Percentiles rank a stretch among this genome's conserved stretches.
Evolutionary conservation across 2,329 filamentous ascomycete species (phyloP).

Genomic region (Purpureocillium takamizusanense): DNA sequence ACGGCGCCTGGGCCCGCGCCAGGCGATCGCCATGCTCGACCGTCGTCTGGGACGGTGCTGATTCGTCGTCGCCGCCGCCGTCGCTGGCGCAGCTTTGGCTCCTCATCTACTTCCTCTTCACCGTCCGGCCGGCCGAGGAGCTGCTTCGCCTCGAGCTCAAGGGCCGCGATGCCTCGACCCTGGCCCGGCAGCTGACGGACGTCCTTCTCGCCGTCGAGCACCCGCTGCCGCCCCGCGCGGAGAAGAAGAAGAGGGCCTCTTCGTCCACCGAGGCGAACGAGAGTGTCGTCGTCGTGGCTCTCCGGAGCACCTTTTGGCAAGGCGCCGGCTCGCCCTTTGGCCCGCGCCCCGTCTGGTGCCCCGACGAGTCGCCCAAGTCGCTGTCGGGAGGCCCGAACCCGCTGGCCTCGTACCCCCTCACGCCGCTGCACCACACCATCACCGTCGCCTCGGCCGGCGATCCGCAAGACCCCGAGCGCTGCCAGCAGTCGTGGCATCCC

Average conservation of each 20-base stretch:
- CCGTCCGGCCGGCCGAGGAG: conserved; percentile 37
- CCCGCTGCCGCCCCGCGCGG: conserved; percentile 30
- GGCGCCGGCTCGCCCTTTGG: conserved; percentile 61
- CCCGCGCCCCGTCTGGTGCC: conserved; percentile 52
- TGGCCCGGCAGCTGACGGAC: conserved; percentile 31
- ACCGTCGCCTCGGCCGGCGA: conserved; percentile 28
- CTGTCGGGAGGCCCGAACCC: conserved; percentile 21
- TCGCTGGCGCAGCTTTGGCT: conserved; percentile 44
- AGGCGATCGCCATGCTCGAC: conserved; percentile 39
- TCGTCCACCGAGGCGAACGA: conserved; percentile 14
- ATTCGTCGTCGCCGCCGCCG: conserved; percentile 33
- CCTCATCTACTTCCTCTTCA: conserved; percentile 42
- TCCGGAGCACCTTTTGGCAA: conserved; percentile 58
- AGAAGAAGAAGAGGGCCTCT: conserved; percentile 17
- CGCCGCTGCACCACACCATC: conserved; percentile 37
- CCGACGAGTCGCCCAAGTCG: conserved; percentile 30
- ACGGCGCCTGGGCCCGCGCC: conserved; percentile 48
- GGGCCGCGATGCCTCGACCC: conserved; percentile 24
- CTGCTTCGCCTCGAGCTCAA: conserved; percentile 36
- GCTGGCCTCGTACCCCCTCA: conserved; percentile 37
- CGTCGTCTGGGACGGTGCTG: conserved; percentile 31
- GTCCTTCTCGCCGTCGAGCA: conserved; percentile 42
- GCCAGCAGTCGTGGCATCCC: conserved; percentile 56
- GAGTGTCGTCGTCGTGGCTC: conserved; percentile 29
- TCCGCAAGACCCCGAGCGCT: conserved; percentile 28